A percentile compares a stretch with the other conserved stretches of the same genome.
Evolutionary conservation across 2,329 filamentous ascomycete genomes (phyloP).

Genomic region (Diaporthe sp.): DNA sequence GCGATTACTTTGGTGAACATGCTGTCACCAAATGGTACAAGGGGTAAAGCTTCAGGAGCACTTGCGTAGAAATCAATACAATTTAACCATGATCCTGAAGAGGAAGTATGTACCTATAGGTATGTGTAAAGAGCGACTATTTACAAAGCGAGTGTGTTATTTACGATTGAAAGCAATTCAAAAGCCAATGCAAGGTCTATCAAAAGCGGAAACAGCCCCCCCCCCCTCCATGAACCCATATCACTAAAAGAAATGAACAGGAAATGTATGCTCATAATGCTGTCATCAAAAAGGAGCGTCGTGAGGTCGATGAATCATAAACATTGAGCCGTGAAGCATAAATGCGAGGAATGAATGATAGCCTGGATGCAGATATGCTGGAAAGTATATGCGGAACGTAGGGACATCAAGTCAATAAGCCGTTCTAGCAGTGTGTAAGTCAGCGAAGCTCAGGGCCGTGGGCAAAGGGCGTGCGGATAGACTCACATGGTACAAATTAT

Average conservation of each 20-base stretch:
- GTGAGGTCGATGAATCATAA: neutral
- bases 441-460: neutral
- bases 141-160: constrained; percentile 20
- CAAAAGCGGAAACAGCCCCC: neutral
- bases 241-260: neutral
- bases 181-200: neutral
- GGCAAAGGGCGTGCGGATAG: no score
- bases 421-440: neutral
- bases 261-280: neutral
- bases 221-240: no score
- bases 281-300: neutral
- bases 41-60: no score
- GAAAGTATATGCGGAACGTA: neutral
- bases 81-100: neutral
- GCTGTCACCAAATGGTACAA: neutral
- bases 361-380: neutral
- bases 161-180: neutral
- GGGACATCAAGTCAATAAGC: neutral
- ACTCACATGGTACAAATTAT: neutral
- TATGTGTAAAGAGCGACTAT: constrained; percentile 15
- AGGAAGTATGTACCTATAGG: neutral
- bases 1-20: neutral
- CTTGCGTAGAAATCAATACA: neutral
- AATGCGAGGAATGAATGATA: neutral
- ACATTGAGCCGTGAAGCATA: neutral